A percentile compares a stretch with the other conserved stretches of the same genome.
Conservation (phyloP, 495 filamentous ascomycete genomes). For the Zalerion maritima region DNA sequence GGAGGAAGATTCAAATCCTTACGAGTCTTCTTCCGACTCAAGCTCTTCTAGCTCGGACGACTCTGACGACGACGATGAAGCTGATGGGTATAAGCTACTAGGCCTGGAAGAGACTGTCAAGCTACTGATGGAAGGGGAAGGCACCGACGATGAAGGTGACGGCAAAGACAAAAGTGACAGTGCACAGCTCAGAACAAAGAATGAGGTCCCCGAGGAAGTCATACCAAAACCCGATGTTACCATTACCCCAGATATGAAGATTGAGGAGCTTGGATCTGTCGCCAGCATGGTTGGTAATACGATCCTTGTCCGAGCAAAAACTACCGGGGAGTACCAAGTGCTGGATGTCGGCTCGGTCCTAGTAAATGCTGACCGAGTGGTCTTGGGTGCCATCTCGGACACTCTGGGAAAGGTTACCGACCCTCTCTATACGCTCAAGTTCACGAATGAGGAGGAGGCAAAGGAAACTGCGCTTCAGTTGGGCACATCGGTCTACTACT, state of each 20-base stretch:
- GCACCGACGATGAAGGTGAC: slow-evolving; percentile 54
- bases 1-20: slow-evolving; percentile 50
- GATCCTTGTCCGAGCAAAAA: slow-evolving; percentile 64
- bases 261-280: slow-evolving; percentile 57
- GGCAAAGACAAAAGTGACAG: slow-evolving; percentile 30
- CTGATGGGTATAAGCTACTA: slow-evolving; percentile 57
- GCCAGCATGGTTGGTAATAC: slow-evolving; percentile 61
- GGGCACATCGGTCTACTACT: slow-evolving; percentile 63
- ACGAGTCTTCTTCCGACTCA: slow-evolving; percentile 29
- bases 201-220: slow-evolving; percentile 54
- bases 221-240: slow-evolving; percentile 58
- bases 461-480: slow-evolving; percentile 43
- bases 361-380: slow-evolving; percentile 56
- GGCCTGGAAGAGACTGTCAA: slow-evolving; percentile 64
- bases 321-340: slow-evolving; percentile 65
- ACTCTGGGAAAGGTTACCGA: slow-evolving; percentile 68
- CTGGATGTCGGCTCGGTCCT: slow-evolving; percentile 72
- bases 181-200: slow-evolving; percentile 49
- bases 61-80: slow-evolving; percentile 48
- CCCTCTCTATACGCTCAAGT: slow-evolving; percentile 67
- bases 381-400: slow-evolving; percentile 69
- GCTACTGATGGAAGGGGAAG: slow-evolving; percentile 61
- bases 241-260: slow-evolving; percentile 59
- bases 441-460: slow-evolving; percentile 50
- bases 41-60: slow-evolving; percentile 40